phyloP scores from a whole-genome alignment of 108 stramenopile species.

The Nitzschia putrida region DNA sequence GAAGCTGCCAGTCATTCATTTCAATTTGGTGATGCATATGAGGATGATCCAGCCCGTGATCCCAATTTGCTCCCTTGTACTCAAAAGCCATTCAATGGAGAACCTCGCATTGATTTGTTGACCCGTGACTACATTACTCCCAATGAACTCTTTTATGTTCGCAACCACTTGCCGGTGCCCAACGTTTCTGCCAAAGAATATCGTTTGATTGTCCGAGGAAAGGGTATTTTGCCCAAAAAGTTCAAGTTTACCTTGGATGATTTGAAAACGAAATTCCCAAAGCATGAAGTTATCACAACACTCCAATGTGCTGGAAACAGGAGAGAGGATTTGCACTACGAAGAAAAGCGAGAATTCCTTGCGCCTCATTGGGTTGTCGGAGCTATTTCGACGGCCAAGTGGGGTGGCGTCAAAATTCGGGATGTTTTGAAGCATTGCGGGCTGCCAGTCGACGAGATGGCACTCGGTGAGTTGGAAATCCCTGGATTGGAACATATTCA shows the following conservation, averaged over 20 bases:
- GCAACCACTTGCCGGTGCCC: conserved; percentile 84
- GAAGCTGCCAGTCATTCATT: conserved; percentile 12
- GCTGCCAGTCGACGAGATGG: conserved; percentile 47
- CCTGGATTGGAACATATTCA: conserved; percentile 63
- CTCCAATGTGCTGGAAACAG: conserved; percentile 86
- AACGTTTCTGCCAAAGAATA: conserved; percentile 58
- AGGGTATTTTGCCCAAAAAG: conserved; percentile 43
- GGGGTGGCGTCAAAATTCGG: conserved; percentile 74
- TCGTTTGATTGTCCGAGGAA: conserved; percentile 55
- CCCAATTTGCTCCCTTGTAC: conserved; percentile 46
- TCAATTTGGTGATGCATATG: conserved; percentile 40
- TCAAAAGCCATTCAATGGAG: conserved; percentile 71
- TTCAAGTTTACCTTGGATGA: conserved; percentile 63
- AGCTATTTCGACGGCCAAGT: conserved; percentile 76
- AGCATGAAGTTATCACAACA: conserved; percentile 59
- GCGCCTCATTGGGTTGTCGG: conserved; percentile 65
- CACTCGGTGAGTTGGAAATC: conserved; percentile 70
- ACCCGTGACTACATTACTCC: conserved; percentile 76
- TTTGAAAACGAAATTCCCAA: conserved; percentile 64
- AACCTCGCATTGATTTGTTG: conserved; percentile 63
- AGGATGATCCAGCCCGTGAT: conserved; percentile 62
- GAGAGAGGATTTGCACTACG: conserved; percentile 54
- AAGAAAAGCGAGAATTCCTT: conserved; percentile 39
- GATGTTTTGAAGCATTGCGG: conserved; percentile 54
- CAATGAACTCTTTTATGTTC: conserved; percentile 70